Evolutionary conservation across 257 asterid genomes (phyloP), one percentile per base, ranked within the genome.

Genomic region (Forsythia viridissima): DNA sequence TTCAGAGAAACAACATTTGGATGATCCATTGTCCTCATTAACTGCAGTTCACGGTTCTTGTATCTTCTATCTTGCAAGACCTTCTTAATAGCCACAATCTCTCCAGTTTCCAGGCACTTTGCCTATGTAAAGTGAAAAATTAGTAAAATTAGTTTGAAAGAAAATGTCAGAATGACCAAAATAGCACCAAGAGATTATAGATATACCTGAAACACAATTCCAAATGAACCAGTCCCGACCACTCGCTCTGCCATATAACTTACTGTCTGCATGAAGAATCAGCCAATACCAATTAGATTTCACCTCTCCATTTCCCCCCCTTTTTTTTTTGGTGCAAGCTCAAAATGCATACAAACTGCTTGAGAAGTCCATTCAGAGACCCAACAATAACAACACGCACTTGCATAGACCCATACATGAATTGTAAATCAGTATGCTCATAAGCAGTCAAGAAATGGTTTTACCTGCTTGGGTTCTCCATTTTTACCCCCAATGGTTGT

Each of bases 391-490:
- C n/a, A 13, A 76, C 34, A 18, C 8, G 10, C 57, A 77, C n/a
- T 57, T 34, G 34, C 38, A 63, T 63, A 48, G 40, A 71, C 4
- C 1, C 36, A 42, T 21, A 71, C 15, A 39, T 20, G 46, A 4
- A 21, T 41, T 4, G 20, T 41, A 38, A n/a, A 42, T 10, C 57
- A 42, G 12, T 34, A 3, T n/a, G 38, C 20, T 70, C 73, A 55
- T 40, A 12, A 44, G 16, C 72, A 38, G 57, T 73, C 55, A 63
- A 59, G 52, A 41, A 68, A 48, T 73, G 24, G 63, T 44, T 51
- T 77, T 73, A 94, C 98, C 97, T 90, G 97, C 90, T 94, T 94
- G 39, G 96, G 98, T 77, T 94, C 97, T 85, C 97, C 98, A 89
- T 94, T 91, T 88, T 92, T 94, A 76, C 98, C 97, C 73, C 98